Conservation (phyloP, 768 basidiomycete genomes). For the Hydnomerulius pinastri region DNA sequence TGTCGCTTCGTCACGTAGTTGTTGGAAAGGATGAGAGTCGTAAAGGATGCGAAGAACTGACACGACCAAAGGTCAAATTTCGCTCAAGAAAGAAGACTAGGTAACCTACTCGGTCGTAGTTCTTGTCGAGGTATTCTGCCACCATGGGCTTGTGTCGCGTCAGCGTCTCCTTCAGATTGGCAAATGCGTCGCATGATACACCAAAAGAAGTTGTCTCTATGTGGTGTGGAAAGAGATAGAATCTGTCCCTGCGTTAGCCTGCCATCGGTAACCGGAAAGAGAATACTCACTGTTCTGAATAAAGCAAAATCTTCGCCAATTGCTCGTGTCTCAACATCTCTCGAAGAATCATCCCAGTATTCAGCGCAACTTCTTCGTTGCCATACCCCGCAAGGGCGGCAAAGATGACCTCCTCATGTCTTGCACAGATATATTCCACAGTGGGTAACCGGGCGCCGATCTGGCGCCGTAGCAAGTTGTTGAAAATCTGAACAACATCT, state of each 20-base stretch:
- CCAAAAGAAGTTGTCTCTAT: conserved; percentile 98
- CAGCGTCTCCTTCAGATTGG: conserved; percentile 95
- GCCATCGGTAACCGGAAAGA: not conserved
- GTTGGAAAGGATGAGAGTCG: conserved; percentile 85
- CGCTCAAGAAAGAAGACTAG: not conserved
- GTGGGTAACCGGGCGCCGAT: conserved; percentile 96
- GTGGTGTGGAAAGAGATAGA: conserved; percentile 95
- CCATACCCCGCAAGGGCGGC: conserved; percentile 89
- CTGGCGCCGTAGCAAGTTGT: conserved; percentile 85
- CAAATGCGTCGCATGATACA: conserved; percentile 96
- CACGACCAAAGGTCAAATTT: not conserved
- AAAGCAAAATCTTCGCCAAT: conserved; percentile 83
- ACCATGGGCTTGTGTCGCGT: conserved; percentile 99
- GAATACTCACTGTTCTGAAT: conserved; percentile 87
- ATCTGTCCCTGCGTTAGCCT: conserved; percentile 48
- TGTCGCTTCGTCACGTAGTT: conserved; percentile 99
- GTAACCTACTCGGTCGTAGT: conserved; percentile 85
- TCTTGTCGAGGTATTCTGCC: conserved; percentile 93
- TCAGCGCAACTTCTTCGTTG: conserved; percentile 94
- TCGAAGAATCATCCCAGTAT: conserved; percentile 96
- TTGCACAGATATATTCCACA: conserved; percentile 85
- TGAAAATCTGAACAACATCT: conserved; percentile 85
- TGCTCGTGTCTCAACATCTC: conserved; percentile 96
- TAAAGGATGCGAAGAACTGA: conserved; percentile 96
- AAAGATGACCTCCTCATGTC: conserved; percentile 76